Evolutionary conservation across 192 early-diverging fungal genomes (phyloP), one percentile per base, ranked within the genome.

Genomic region (Piromyces finnis): DNA sequence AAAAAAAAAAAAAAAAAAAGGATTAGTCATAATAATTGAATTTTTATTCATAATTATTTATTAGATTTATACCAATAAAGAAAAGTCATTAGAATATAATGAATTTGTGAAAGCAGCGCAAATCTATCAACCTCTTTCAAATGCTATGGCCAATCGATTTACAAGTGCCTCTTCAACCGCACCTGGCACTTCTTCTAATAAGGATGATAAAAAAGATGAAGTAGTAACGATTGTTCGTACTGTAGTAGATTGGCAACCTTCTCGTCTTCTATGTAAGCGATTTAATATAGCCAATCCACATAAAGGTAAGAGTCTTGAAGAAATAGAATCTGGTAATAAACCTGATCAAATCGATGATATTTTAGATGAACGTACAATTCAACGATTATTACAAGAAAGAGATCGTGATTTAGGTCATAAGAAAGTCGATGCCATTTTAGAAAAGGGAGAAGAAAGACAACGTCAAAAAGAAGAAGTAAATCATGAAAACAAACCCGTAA

Each of bases 41-140:
- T n/a, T 9, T 36, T 81, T 51, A 80, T 78, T 29, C 6, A 35
- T 83, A 30, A 41, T 80, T 9, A 82, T 86, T 3, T 84, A 85
- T 5, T 79, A 88, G 80, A 87, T 85, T 0, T 81, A 90, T 68
- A 82, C 86, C 0, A 82, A 79, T 22, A 84, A 88, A 29, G 83
- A 86, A 32, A 87, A 81, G 78, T 82, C 78, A 39, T 90, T 92
- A 78, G 94, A 95, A 80, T 27, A 88, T 15, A 83, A 86, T 32
- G 94, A 95, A 59, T 95, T 95, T 85, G 83, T 86, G 13, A 93
- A 93, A 82, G 90, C 94, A 0, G 94, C 94, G 0, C 84, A 87
- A 29, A 92, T 95, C 30, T 95, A 91, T 81, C 87, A 89, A 36
- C 94, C 94, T 0, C 81, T 95, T 22, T 89, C 90, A 18, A 78